Conservation (phyloP, 2,329 filamentous ascomycete species). For the Ophiostoma himal-ulmi region DNA sequence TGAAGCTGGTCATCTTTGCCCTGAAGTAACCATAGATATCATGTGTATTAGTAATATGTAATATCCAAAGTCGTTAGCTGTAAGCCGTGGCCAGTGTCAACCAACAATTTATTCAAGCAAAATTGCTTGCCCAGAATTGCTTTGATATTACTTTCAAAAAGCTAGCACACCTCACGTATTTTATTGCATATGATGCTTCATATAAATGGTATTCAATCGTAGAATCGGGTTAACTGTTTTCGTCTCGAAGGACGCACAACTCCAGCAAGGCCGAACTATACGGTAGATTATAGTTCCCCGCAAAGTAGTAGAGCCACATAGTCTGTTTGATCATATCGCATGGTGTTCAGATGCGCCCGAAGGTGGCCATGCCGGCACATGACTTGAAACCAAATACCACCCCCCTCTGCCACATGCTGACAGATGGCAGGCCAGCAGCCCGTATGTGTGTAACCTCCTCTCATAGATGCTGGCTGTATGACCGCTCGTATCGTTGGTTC, state of each 20-base stretch:
- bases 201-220: background rate
- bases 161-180: background rate
- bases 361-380: background rate
- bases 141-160: background rate
- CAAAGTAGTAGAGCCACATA: background rate
- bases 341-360: background rate
- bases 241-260: background rate
- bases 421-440: no score
- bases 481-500: background rate
- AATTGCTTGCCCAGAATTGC: background rate
- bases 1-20: no score
- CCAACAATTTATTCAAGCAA: no score
- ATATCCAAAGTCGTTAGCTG: no score
- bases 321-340: background rate
- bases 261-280: background rate
- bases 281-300: background rate
- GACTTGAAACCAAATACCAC: no score
- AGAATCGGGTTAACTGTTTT: background rate
- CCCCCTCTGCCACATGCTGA: no score
- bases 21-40: no score
- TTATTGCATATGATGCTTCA: background rate
- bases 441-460: no score
- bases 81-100: no score
- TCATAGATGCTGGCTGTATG: no score
- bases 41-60: no score